phyloP scores from a whole-genome alignment of 2,329 filamentous ascomycete genomes.

The Ceratocystis cubensis region DNA sequence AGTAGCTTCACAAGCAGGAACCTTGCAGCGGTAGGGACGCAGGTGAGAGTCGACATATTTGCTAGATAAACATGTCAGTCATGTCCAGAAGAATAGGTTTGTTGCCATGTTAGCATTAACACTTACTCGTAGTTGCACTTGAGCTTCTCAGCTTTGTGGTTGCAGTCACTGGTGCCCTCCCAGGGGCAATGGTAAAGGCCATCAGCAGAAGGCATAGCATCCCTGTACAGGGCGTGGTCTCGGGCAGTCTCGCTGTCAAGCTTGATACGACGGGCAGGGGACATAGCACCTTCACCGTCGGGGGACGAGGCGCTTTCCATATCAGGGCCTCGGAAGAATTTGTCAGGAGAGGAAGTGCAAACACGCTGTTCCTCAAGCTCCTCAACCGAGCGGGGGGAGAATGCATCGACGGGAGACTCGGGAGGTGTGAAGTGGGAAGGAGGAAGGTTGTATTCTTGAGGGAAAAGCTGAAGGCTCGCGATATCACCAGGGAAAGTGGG shows the following conservation, averaged over 20 bases:
- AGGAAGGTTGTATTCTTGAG: neutral
- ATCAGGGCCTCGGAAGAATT: conserved; percentile 29
- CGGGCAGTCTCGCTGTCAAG: conserved; percentile 46
- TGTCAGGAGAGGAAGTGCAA: conserved; percentile 31
- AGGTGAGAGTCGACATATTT: conserved; percentile 96
- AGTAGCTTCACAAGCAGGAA: conserved; percentile 66
- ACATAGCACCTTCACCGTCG: conserved; percentile 30
- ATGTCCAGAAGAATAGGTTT: neutral
- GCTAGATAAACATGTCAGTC: conserved; percentile 36
- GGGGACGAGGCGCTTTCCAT: neutral
- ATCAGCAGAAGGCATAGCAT: conserved; percentile 50
- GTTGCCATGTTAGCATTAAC: too few species aligned
- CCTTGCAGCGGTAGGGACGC: conserved; percentile 93
- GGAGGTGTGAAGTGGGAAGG: conserved; percentile 22
- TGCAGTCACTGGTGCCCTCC: conserved; percentile 58
- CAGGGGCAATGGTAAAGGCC: conserved; percentile 91
- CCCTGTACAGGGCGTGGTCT: conserved; percentile 60
- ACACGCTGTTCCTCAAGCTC: conserved; percentile 20
- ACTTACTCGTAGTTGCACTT: conserved; percentile 99
- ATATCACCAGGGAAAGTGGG: conserved; percentile 14
- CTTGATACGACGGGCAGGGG: conserved; percentile 36
- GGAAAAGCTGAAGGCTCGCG: conserved; percentile 18
- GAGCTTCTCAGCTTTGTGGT: conserved; percentile 85
- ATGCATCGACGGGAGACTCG: conserved; percentile 21
- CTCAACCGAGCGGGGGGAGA: conserved; percentile 15